Percentiles rank a stretch among this genome's conserved stretches.
phyloP scores from a whole-genome alignment of 331 rosid species.

The Saraca asoca region DNA sequence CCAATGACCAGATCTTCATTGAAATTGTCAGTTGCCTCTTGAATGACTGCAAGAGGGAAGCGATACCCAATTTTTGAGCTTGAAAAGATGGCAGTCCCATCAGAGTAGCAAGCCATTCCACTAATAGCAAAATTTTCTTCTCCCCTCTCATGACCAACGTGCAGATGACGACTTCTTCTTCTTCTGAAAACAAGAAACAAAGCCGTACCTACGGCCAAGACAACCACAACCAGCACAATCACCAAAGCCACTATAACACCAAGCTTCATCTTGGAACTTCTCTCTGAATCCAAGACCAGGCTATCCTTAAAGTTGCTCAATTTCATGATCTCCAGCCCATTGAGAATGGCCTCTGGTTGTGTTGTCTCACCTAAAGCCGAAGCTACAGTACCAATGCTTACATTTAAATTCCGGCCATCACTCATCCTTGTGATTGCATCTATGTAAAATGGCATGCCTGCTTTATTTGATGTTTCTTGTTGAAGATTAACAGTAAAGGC shows the following conservation, averaged over 20 bases:
- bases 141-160: constrained; percentile 38
- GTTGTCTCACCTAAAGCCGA: background rate
- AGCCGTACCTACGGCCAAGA: constrained; percentile 34
- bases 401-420: constrained; percentile 41
- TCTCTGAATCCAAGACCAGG: constrained; percentile 39
- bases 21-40: constrained; percentile 63
- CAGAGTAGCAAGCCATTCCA: constrained; percentile 26
- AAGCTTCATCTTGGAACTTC: constrained; percentile 41
- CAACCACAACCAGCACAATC: constrained; percentile 40
- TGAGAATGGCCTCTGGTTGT: constrained; percentile 46
- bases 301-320: constrained; percentile 49
- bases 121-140: constrained; percentile 29
- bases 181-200: constrained; percentile 45
- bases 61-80: constrained; percentile 52
- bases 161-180: constrained; percentile 42
- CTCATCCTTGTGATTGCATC: constrained; percentile 47
- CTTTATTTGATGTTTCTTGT: constrained; percentile 23
- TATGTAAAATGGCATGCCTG: constrained; percentile 53
- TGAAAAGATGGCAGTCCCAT: constrained; percentile 36
- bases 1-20: constrained; percentile 63
- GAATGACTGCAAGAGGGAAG: constrained; percentile 49
- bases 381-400: constrained; percentile 53
- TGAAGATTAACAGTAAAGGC: constrained; percentile 45
- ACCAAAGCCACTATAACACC: constrained; percentile 46
- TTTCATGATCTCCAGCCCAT: constrained; percentile 73